Evolutionary conservation across 768 basidiomycete species (phyloP), one percentile per base, ranked within the genome.

Genomic region (Boletus rex-veris): DNA sequence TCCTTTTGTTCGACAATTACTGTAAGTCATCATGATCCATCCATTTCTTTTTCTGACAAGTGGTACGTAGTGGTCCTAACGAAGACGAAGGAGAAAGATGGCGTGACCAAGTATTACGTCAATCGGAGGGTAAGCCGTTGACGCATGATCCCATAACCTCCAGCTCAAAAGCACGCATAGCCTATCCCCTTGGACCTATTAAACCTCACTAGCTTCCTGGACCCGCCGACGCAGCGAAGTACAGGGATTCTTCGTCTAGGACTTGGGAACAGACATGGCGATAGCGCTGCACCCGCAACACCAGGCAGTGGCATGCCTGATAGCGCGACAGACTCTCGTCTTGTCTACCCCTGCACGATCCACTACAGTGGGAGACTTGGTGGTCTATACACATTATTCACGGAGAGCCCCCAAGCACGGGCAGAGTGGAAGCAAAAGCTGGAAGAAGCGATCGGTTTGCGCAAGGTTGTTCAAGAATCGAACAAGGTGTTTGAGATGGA

Each of bases 401-500:
- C 94, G 7, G 95, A 98, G 58, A 83, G 86, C 0, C 72, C 80
- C 4, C 83, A 86, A 38, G 81, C 81, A 3, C 83, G 96, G 3
- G 66, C 75, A 8, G 93, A 95, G 54, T 99, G 97, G 97, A 87
- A 91, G 69, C 76, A 83, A 61, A 94, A 92, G 69, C 73, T 98
- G 5, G 84, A 92, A 54, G 90, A 96, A 68, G 94, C 95, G 15
- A 82, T 93, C 48, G 88, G 85, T 9, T 65, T 96, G 52, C 82
- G 95, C 42, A 86, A 82, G 63, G 85, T 88, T 33, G 92, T 94
- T 28, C 89, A 95, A 65, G 95, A 98, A 65, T 88, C 89, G 24
- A 94, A 92, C 71, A 93, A 92, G 75, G 92, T 92, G 16, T 97
- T 98, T 61, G 94, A 98, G 73, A 81, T 94, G 53, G 90, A 92